Conservation (phyloP, 108 stramenopile species). For the Fragilaria crotonensis region DNA sequence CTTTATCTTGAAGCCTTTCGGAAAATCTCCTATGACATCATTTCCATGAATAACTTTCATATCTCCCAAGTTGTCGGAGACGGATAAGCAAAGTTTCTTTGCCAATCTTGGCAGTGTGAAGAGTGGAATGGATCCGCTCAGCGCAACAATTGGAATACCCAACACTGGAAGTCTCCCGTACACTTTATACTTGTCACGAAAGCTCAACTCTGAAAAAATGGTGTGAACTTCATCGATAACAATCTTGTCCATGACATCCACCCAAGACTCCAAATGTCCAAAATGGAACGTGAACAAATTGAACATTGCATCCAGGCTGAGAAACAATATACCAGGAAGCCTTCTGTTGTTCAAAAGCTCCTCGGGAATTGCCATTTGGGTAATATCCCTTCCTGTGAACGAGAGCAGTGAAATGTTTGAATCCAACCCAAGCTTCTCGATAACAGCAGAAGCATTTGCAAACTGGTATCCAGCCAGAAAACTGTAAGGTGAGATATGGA, state of each 20-base stretch:
- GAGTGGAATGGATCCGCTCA: background rate
- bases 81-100: background rate
- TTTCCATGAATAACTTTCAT: background rate
- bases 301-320: background rate
- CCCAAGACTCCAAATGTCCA: background rate
- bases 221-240: background rate
- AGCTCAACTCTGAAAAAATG: background rate
- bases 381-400: background rate
- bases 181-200: background rate
- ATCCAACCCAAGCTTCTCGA: background rate
- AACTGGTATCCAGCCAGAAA: background rate
- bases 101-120: background rate
- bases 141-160: background rate
- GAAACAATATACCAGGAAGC: background rate
- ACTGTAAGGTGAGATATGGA: background rate
- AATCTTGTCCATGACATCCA: too few species aligned
- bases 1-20: background rate
- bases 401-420: background rate
- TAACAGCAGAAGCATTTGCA: background rate
- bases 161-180: background rate
- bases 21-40: background rate
- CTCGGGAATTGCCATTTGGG: background rate
- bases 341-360: background rate
- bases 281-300: background rate
- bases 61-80: background rate